These are phyloP conservation scores for Pleurotus citrinopileatus DNA, from an alignment of 768 basidiomycete species.

Conservation along the genomic window DNA sequence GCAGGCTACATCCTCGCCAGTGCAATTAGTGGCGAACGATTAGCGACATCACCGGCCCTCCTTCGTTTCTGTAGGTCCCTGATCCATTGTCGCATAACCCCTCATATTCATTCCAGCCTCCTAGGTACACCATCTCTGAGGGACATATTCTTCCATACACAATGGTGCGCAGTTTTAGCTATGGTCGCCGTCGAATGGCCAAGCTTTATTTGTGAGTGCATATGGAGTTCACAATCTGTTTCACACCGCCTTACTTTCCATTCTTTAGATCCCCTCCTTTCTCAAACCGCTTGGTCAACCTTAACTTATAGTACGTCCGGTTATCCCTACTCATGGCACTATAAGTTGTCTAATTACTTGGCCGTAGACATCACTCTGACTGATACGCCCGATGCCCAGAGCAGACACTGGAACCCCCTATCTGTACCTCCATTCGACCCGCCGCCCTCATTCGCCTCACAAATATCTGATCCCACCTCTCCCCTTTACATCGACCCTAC, in stretches of 20 bases:
- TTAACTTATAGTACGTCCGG: conserved; percentile 59
- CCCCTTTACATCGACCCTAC: conserved; percentile 73
- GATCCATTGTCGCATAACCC: conserved; percentile 8
- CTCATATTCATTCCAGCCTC: conserved; percentile 1
- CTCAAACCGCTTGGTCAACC: conserved; percentile 87
- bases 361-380: conserved; percentile 70
- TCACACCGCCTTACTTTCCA: conserved; percentile 8
- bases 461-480: conserved; percentile 67
- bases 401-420: conserved; percentile 69
- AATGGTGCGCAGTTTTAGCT: conserved; percentile 84
- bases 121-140: conserved; percentile 88
- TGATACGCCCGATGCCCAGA: conserved; percentile 30
- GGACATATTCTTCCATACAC: conserved; percentile 91
- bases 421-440: conserved; percentile 55
- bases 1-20: conserved; percentile 88
- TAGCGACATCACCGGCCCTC: conserved; percentile 81
- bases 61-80: conserved; percentile 77
- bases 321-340: no score
- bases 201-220: conserved; percentile 76
- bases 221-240: neutral
- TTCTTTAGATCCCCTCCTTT: conserved; percentile 78
- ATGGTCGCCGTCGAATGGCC: conserved; percentile 99
- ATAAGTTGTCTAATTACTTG: no score
- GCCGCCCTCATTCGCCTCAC: conserved; percentile 67
- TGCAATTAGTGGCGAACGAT: conserved; percentile 87